A percentile compares a stretch with the other conserved stretches of the same genome.
Conservation (phyloP, 495 filamentous ascomycete species). For the Copromyces sp. region DNA sequence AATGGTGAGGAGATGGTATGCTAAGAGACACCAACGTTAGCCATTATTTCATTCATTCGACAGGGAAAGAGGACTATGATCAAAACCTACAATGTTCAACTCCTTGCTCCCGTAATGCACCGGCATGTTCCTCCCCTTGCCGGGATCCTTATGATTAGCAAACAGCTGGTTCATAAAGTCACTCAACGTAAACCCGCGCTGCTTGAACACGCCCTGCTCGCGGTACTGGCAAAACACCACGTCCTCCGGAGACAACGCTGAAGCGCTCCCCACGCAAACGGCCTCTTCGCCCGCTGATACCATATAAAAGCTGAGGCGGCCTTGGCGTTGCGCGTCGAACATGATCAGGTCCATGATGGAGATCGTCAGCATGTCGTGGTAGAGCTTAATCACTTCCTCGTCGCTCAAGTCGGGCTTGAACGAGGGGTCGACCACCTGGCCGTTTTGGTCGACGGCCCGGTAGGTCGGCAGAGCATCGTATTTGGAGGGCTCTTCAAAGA, state of each 20-base stretch:
- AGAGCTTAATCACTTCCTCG: constrained; percentile 57
- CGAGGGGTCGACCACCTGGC: constrained; percentile 61
- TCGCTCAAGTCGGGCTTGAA: constrained; percentile 53
- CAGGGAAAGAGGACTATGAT: background rate
- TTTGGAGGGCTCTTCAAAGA: constrained; percentile 61
- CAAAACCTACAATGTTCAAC: constrained; percentile 59
- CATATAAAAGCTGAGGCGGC: constrained; percentile 93
- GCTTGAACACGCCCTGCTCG: constrained; percentile 81
- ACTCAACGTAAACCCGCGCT: constrained; percentile 76
- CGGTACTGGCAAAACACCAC: constrained; percentile 93
- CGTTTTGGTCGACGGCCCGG: constrained; percentile 76
- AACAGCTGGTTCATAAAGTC: constrained; percentile 96
- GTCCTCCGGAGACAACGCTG: constrained; percentile 70
- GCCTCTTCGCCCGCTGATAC: constrained; percentile 95
- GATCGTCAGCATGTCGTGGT: constrained; percentile 55
- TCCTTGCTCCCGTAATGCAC: constrained; percentile 86
- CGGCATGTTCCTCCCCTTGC: constrained; percentile 90
- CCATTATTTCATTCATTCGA: background rate
- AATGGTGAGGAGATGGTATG: constrained; percentile 91
- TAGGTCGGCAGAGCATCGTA: constrained; percentile 72
- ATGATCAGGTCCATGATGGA: constrained; percentile 91
- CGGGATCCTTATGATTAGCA: constrained; percentile 72
- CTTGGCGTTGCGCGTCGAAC: constrained; percentile 77
- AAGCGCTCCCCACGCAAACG: constrained; percentile 77
- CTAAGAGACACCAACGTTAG: constrained; percentile 28